Percentiles rank a stretch among this genome's conserved stretches.
These are phyloP conservation scores for Astrephomene gubernaculifera DNA, from an alignment of 139 green algal species.

Conservation along the genomic window DNA sequence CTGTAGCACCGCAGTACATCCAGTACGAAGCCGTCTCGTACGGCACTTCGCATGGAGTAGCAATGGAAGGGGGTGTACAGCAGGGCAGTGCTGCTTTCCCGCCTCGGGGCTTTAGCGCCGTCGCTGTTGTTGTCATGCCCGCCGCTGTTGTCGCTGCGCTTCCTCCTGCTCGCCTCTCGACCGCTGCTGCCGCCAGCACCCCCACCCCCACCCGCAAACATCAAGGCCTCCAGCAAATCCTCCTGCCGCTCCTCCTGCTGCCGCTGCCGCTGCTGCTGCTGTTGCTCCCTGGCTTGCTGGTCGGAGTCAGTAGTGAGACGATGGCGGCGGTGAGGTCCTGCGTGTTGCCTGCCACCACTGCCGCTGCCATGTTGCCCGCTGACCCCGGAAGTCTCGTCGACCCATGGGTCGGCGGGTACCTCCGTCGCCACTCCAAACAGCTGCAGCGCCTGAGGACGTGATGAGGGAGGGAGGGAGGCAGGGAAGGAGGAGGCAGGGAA, in stretches of 20 bases:
- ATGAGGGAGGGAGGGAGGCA: too few relatives aligned
- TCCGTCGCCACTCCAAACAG: slow-evolving; percentile 52
- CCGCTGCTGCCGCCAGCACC: not conserved
- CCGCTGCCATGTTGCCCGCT: not conserved
- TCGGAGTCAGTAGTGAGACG: too few relatives aligned
- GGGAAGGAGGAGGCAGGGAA: too few relatives aligned
- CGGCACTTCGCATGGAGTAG: slow-evolving; percentile 48
- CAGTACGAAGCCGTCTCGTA: slow-evolving; percentile 53
- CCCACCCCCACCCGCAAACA: not conserved
- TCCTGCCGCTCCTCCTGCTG: not conserved
- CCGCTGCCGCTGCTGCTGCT: not conserved
- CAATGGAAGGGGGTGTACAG: slow-evolving; percentile 52
- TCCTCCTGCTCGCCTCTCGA: not conserved
- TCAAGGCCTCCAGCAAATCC: not conserved
- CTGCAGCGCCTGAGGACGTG: slow-evolving; percentile 51
- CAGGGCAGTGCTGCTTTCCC: too few relatives aligned
- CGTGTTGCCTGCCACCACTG: not conserved
- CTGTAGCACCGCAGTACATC: slow-evolving; percentile 53
- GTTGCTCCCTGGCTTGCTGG: not conserved
- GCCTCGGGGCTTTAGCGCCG: too few relatives aligned
- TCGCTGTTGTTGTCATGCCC: too few relatives aligned
- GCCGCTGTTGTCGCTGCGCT: not conserved
- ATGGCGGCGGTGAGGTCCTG: too few relatives aligned
- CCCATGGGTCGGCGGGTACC: slow-evolving; percentile 33
- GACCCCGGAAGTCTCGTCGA: not conserved